phyloP scores from a whole-genome alignment of 352 stramenopile species.

The Pythium aristosporum region DNA sequence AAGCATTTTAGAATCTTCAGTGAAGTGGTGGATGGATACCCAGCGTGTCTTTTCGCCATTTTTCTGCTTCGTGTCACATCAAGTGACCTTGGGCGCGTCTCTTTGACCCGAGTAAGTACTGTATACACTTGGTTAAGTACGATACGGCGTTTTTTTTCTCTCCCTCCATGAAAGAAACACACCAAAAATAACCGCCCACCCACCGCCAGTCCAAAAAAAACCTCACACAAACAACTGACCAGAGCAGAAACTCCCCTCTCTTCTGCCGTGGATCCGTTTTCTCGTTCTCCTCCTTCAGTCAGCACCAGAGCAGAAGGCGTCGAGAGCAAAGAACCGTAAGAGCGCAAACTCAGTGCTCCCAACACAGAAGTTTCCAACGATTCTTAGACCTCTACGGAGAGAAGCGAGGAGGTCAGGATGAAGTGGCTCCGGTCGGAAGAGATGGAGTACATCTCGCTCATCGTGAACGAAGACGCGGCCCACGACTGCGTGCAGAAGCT shows the following conservation, averaged over 20 bases:
- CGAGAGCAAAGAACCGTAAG: not conserved
- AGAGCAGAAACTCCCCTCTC: conserved; percentile 7
- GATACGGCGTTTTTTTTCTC: conserved; percentile 15
- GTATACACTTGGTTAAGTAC: conserved; percentile 9
- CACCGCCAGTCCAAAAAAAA: conserved; percentile 21
- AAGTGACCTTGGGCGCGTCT: not conserved
- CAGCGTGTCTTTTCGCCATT: not conserved
- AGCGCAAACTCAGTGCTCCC: not conserved
- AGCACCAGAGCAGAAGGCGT: not conserved
- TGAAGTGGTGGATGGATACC: no score
- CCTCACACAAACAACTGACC: conserved; percentile 1
- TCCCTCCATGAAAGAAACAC: not conserved
- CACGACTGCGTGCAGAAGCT: conserved; percentile 97
- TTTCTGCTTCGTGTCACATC: conserved; percentile 9
- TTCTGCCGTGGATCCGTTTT: conserved; percentile 7
- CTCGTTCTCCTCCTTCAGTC: conserved; percentile 18
- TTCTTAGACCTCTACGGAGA: not conserved
- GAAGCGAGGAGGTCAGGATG: conserved; percentile 36
- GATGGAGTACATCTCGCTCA: conserved; percentile 99
- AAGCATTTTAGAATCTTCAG: not conserved
- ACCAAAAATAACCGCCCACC: conserved; percentile 10
- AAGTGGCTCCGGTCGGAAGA: conserved; percentile 98
- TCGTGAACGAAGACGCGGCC: conserved; percentile 97
- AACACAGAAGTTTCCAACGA: not conserved
- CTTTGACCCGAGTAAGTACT: not conserved